Conservation (phyloP, 1,139 yeast species). For the Saccharomyces uvarum region DNA sequence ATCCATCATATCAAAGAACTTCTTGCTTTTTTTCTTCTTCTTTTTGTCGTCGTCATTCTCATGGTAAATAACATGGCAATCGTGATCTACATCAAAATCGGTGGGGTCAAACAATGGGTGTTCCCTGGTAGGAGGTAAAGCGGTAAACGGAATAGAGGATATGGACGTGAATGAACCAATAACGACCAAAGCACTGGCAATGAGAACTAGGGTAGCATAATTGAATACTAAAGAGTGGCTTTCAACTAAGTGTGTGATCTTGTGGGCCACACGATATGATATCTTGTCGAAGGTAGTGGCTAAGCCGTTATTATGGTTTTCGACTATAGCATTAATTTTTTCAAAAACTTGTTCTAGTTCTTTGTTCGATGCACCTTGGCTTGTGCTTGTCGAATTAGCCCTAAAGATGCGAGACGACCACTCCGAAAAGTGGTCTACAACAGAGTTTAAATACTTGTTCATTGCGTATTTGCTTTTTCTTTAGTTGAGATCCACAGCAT, state of each 20-base stretch:
- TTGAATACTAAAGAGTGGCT: constrained; percentile 5
- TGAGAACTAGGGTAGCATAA: constrained; percentile 3
- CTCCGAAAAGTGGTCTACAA: neutral
- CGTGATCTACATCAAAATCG: constrained; percentile 19
- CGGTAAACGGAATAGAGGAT: constrained; percentile 22
- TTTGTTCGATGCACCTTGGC: constrained; percentile 2
- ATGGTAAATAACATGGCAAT: constrained; percentile 11
- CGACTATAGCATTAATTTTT: constrained; percentile 5
- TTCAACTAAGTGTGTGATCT: constrained; percentile 5
- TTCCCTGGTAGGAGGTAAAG: constrained; percentile 22
- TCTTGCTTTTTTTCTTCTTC: constrained; percentile 7
- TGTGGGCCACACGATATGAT: constrained; percentile 7
- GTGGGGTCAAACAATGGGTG: constrained; percentile 23
- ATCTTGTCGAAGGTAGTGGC: constrained; percentile 4
- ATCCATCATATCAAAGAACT: constrained; percentile 6
- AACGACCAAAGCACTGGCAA: constrained; percentile 5
- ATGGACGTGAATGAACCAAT: constrained; percentile 20
- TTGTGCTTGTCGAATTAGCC: constrained; percentile 1
- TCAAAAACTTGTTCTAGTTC: constrained; percentile 10
- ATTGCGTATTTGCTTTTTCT: neutral
- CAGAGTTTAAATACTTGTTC: neutral
- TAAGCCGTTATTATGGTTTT: constrained; percentile 4
- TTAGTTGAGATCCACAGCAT: neutral
- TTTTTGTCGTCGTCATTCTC: constrained; percentile 9
- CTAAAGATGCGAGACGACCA: neutral